Evolutionary conservation across 495 filamentous ascomycete genomes (phyloP).

Genomic region (Cairneyella variabilis): DNA sequence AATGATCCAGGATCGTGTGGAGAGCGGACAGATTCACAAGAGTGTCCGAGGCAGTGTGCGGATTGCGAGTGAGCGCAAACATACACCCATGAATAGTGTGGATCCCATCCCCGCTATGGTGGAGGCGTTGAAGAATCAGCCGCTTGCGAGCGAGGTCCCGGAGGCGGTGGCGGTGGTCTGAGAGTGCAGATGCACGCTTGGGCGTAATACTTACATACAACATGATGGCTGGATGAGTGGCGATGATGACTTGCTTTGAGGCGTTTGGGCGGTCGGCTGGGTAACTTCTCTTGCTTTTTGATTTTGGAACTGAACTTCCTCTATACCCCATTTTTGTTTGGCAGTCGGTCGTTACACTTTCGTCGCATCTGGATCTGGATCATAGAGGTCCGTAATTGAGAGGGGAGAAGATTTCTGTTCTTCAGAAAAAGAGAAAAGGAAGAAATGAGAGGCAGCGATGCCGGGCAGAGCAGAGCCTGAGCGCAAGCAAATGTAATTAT

Average conservation of each 20-base stretch:
- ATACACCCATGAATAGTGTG: background rate
- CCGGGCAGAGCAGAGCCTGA: too few relatives aligned
- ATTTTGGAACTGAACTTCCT: conserved; percentile 4
- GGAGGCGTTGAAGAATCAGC: background rate
- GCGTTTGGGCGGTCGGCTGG: background rate
- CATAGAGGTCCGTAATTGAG: too few relatives aligned
- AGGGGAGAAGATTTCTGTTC: too few relatives aligned
- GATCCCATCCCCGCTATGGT: conserved; percentile 4
- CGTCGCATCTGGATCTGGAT: too few relatives aligned
- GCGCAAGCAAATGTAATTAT: background rate
- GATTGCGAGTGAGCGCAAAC: conserved; percentile 22
- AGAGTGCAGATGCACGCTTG: too few relatives aligned
- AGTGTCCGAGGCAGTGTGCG: conserved; percentile 38
- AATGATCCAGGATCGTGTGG: conserved; percentile 87
- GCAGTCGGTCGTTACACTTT: conserved; percentile 4
- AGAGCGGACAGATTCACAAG: conserved; percentile 60
- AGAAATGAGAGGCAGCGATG: too few relatives aligned
- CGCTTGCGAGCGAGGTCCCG: background rate
- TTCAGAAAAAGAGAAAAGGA: too few relatives aligned
- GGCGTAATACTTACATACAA: too few relatives aligned
- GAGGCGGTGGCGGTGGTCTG: conserved; percentile 9
- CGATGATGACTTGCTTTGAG: background rate
- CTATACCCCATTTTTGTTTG: conserved; percentile 15
- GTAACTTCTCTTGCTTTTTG: background rate
- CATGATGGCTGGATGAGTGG: too few relatives aligned